Evolutionary conservation across 2,329 filamentous ascomycete species (phyloP).

Genomic region (Neopestalotiopsis clavispora): DNA sequence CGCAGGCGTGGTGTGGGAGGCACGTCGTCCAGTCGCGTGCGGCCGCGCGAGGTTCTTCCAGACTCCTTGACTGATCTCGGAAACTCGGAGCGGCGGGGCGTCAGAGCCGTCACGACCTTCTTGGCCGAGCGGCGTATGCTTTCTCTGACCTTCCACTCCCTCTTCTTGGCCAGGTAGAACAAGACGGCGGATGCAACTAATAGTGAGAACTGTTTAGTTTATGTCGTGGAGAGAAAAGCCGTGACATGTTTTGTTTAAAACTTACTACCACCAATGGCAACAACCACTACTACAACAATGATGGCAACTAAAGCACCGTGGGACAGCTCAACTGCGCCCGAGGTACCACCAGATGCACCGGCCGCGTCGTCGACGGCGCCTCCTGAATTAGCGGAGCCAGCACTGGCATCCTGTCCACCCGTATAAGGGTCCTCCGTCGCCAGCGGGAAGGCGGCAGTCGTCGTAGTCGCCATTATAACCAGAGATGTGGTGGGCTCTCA

Average conservation of each 20-base stretch:
- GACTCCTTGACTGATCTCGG: constrained; percentile 60
- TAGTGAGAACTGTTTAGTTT: constrained; percentile 11
- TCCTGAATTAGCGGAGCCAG: constrained; percentile 38
- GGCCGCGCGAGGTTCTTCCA: constrained; percentile 40
- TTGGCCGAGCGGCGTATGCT: constrained; percentile 71
- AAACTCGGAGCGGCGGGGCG: constrained; percentile 66
- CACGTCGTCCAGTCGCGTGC: constrained; percentile 58
- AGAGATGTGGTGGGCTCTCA: constrained; percentile 29
- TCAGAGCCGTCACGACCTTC: constrained; percentile 65
- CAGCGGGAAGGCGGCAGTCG: constrained; percentile 45
- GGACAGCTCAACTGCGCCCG: constrained; percentile 66
- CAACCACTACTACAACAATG: constrained; percentile 70
- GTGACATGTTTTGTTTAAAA: constrained; percentile 14
- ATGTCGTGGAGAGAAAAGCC: neutral
- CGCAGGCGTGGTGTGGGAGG: constrained; percentile 62
- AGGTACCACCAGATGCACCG: constrained; percentile 69
- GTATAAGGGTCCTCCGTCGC: constrained; percentile 45
- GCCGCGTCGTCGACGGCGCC: constrained; percentile 54
- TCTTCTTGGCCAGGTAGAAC: constrained; percentile 83
- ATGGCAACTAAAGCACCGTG: constrained; percentile 75
- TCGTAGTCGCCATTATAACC: constrained; percentile 45
- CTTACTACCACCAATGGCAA: constrained; percentile 74
- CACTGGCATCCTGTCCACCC: constrained; percentile 37
- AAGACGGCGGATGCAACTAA: constrained; percentile 68
- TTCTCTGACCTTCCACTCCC: constrained; percentile 80